Evolutionary conservation across 345 rosid species (phyloP).

Genomic region (Nephelium lappaceum): DNA sequence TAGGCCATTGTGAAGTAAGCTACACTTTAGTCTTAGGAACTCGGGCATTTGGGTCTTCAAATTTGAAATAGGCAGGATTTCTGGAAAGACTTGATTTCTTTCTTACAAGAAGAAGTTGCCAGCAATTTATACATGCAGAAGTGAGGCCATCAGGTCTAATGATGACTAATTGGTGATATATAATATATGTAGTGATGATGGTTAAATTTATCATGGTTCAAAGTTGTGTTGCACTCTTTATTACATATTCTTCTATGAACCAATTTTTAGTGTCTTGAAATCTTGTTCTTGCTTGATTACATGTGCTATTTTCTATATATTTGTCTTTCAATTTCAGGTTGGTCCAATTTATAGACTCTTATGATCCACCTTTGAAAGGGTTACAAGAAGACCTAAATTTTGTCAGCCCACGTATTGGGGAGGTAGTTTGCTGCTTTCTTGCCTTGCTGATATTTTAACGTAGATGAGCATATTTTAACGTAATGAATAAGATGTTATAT

Average conservation of each 20-base stretch:
- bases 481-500: neutral
- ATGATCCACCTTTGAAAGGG: slow-evolving; percentile 97
- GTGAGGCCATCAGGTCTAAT: neutral
- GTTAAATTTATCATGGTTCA: neutral
- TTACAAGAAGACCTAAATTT: slow-evolving; percentile 97
- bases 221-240: neutral
- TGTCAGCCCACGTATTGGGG: slow-evolving; percentile 98
- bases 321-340: slow-evolving; percentile 55
- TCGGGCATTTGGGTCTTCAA: neutral
- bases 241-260: neutral
- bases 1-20: neutral
- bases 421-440: slow-evolving; percentile 54
- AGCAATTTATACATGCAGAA: neutral
- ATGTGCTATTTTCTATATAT: neutral
- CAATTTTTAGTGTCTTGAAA: neutral
- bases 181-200: neutral
- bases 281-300: neutral
- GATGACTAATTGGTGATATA: neutral
- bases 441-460: neutral
- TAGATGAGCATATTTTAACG: neutral
- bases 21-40: neutral
- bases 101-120: neutral
- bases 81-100: neutral
- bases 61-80: neutral
- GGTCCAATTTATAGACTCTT: slow-evolving; percentile 94